Conservation (phyloP, 1,139 yeast genomes). For the Kluyveromyces sp. region DNA sequence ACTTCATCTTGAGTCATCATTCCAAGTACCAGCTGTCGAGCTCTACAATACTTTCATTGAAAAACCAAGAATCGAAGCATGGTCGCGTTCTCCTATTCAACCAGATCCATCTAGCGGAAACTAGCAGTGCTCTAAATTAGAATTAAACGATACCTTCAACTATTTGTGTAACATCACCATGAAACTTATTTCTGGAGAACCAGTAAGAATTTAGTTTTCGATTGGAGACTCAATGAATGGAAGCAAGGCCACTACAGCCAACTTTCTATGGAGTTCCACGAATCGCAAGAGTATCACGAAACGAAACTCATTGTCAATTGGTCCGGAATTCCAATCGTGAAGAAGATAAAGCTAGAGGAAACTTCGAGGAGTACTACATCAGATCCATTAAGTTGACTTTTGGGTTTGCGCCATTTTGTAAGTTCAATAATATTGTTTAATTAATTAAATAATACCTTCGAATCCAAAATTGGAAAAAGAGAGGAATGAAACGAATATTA, state of each 20-base stretch:
- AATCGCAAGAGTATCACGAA: slow-evolving; percentile 64
- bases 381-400: slow-evolving; percentile 83
- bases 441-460: no score
- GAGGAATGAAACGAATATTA: no score
- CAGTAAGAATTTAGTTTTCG: slow-evolving; percentile 49
- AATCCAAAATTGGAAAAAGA: no score
- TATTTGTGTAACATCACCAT: slow-evolving; percentile 89
- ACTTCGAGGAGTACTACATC: slow-evolving; percentile 84
- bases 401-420: slow-evolving; percentile 79
- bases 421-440: not conserved
- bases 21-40: slow-evolving; percentile 84
- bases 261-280: slow-evolving; percentile 52
- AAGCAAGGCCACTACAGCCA: slow-evolving; percentile 71
- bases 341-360: slow-evolving; percentile 77
- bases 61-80: slow-evolving; percentile 70
- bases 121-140: slow-evolving; percentile 9
- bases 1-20: slow-evolving; percentile 67
- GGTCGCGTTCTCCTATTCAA: slow-evolving; percentile 64
- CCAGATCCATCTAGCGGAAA: slow-evolving; percentile 8
- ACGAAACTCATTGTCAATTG: slow-evolving; percentile 74
- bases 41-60: slow-evolving; percentile 69
- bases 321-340: slow-evolving; percentile 93
- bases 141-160: slow-evolving; percentile 55
- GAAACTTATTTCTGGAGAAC: slow-evolving; percentile 51
- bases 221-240: slow-evolving; percentile 91